Base-by-base conservation (phyloP, 108 stramenopile species). In the Discostella pseudostelligera region DNA sequence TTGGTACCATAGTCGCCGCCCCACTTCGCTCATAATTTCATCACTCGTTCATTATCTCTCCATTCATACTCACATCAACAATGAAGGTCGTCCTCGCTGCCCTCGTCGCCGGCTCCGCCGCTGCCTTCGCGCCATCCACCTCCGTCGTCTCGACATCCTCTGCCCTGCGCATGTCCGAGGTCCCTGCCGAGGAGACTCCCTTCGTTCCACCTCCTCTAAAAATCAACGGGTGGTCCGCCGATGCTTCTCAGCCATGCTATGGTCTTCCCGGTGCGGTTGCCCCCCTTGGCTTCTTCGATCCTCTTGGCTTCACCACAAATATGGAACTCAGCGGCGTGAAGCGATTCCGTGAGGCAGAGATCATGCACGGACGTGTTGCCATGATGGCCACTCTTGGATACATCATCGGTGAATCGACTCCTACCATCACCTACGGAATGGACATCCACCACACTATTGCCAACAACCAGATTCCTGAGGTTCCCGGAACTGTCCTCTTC, bases 291-390 rank as follows among this genome's bases (percentile, higher is more conserved):
- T 65, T 61, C 69, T 70, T 76, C 51, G 84, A 84, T 39, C 82
- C 83, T 3, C 76, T 83, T 4, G 76, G 75, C 7, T 72, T 84
- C 29, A 72, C 79, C 60, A 78, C 74, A 42, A 51, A 49, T 14
- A 59, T 61, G 29, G 69, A 61, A 2, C 65, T 78, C 49, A 54
- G 46, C 6, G 70, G 42, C 14, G 74, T 82, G 21, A 82, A 82
- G 79, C 75, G 80, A 29, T 83, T 69, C 50, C 82, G 80, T 36
- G 83, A 84, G 65, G 83, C 84, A 1, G 84, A 84, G 73, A 48
- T 84, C 62, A 84, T 76, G 75, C 75, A 76, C 26, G 69, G 75
- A 12, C 68, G 75, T 26, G 81, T 83, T 39, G 82, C 81, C 49
- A 83, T 84, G 83, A 74, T 83, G 44, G 80, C 83, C 8, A 49